Conservation (phyloP, 148 eudicot genomes). For the Amaranthus hypochondriacus region DNA sequence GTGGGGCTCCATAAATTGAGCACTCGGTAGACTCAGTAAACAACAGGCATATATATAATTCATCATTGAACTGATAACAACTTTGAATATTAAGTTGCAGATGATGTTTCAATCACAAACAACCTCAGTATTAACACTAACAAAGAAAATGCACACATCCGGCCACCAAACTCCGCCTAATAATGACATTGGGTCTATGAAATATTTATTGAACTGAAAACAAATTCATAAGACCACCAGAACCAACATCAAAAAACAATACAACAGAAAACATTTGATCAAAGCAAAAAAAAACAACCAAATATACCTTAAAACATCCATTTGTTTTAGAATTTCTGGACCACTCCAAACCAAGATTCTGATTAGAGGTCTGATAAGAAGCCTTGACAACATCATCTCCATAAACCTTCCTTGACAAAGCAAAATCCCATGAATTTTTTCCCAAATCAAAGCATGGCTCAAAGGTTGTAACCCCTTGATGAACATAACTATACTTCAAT, state of each 20-base stretch:
- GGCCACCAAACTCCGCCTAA: no score
- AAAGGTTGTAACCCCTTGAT: conserved; percentile 52
- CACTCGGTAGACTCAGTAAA: no score
- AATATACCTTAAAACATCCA: conserved; percentile 68
- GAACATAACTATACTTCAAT: conserved; percentile 65
- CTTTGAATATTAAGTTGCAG: no score
- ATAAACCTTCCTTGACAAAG: conserved; percentile 57
- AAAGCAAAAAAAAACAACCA: background rate
- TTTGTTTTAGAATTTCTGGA: conserved; percentile 50
- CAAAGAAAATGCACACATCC: no score
- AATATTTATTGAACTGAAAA: no score
- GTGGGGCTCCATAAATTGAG: no score
- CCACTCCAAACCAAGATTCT: conserved; percentile 75
- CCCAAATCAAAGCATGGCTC: conserved; percentile 74
- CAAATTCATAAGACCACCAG: background rate
- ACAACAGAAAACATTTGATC: background rate
- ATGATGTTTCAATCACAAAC: no score
- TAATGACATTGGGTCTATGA: no score
- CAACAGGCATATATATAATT: no score
- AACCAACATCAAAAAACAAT: background rate
- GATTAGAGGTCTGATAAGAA: conserved; percentile 63
- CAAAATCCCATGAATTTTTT: conserved; percentile 81
- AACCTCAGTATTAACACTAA: no score
- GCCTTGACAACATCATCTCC: conserved; percentile 67
- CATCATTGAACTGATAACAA: no score